Evolutionary conservation across 2,329 filamentous ascomycete species (phyloP).

Genomic region (Xylaria sp.): DNA sequence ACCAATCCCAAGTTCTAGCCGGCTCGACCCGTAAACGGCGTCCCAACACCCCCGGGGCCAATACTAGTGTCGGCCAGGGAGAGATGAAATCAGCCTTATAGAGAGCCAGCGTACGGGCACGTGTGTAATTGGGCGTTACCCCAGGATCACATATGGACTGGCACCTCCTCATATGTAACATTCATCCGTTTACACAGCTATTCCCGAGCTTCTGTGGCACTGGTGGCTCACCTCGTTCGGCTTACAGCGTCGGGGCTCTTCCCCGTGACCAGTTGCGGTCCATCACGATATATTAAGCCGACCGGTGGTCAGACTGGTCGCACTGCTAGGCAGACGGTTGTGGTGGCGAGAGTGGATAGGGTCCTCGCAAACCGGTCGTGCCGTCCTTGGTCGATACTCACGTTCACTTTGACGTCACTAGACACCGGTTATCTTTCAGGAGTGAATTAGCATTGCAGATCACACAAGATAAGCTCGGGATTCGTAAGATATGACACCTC

Average conservation of each 20-base stretch:
- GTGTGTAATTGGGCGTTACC: conserved; percentile 8
- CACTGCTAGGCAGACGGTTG: neutral
- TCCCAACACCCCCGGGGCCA: neutral
- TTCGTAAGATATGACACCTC: conserved; percentile 16
- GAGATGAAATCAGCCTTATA: conserved; percentile 16
- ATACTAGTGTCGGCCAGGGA: neutral
- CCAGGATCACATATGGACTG: conserved; percentile 2
- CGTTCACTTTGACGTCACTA: conserved; percentile 18
- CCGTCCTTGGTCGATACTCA: neutral
- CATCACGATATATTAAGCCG: conserved; percentile 30
- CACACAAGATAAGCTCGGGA: conserved; percentile 18
- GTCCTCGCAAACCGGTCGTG: neutral
- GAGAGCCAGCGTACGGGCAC: neutral
- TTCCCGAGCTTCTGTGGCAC: conserved; percentile 14
- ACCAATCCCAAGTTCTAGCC: conserved; percentile 6
- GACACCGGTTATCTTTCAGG: conserved; percentile 2
- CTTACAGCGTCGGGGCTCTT: conserved; percentile 16
- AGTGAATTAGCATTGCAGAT: conserved; percentile 15
- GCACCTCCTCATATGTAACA: neutral
- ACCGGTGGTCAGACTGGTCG: conserved; percentile 27
- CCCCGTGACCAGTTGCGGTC: conserved; percentile 20
- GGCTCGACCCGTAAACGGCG: conserved; percentile 20
- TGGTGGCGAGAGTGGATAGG: conserved; percentile 8
- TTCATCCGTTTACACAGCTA: neutral
- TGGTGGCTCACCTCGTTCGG: conserved; percentile 4